Conservation (phyloP, 2,329 filamentous ascomycete genomes). For the Fusarium sp. region DNA sequence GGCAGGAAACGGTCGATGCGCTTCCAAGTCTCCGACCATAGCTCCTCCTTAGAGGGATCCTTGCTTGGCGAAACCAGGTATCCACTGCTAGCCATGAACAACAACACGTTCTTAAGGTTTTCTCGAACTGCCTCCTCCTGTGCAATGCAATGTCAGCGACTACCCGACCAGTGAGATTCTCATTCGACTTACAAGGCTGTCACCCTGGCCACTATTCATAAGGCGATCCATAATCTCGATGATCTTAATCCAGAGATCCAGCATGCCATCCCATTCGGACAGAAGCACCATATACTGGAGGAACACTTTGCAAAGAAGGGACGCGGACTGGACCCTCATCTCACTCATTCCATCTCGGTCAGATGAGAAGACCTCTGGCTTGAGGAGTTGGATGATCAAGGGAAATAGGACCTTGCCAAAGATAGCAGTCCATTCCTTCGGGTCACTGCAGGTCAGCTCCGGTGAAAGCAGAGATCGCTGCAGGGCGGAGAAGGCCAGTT, state of each 20-base stretch:
- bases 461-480: slow-evolving; percentile 89
- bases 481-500: slow-evolving; percentile 86
- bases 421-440: slow-evolving; percentile 94
- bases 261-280: slow-evolving; percentile 87
- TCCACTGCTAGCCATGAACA: slow-evolving; percentile 93
- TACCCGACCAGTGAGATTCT: not conserved
- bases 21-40: slow-evolving; percentile 75
- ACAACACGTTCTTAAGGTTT: slow-evolving; percentile 92
- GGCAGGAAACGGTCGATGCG: slow-evolving; percentile 74
- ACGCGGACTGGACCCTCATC: slow-evolving; percentile 91
- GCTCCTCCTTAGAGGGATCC: slow-evolving; percentile 65
- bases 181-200: slow-evolving; percentile 76
- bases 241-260: slow-evolving; percentile 92
- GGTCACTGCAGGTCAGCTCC: slow-evolving; percentile 83
- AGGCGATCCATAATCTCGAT: slow-evolving; percentile 94
- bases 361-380: slow-evolving; percentile 93
- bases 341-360: slow-evolving; percentile 96
- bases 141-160: slow-evolving; percentile 22
- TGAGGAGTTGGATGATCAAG: slow-evolving; percentile 85
- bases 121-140: slow-evolving; percentile 96
- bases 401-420: slow-evolving; percentile 96
- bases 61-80: slow-evolving; percentile 79
- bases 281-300: slow-evolving; percentile 90
- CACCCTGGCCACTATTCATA: slow-evolving; percentile 94
- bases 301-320: slow-evolving; percentile 94